Evolutionary conservation across 2,329 filamentous ascomycete species (phyloP), one percentile per base, ranked within the genome.

Genomic region (Bipolaris bicolor): DNA sequence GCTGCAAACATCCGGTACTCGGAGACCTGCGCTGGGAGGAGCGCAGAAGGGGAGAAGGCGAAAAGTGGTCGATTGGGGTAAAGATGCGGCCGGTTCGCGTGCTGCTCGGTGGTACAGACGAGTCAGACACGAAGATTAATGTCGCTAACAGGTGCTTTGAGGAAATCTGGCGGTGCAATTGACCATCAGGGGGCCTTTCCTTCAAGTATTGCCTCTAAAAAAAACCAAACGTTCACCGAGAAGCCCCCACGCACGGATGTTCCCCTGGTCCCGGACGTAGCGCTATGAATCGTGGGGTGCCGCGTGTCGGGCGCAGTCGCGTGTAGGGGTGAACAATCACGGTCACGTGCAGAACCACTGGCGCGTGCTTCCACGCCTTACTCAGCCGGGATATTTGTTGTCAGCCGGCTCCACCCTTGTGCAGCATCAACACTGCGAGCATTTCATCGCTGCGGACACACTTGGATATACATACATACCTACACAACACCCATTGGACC

Each of bases 1-100:
- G 68, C 61, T 68, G 71, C 68, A 68, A 74, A 71, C 54, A 66
- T 75, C 68, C 71, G 71, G 71, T 65, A 20, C 18, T 71, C 68
- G 68, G 70, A 69, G 58, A 51, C 45, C 49, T 44, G 57, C 60
- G 60, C 55, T 46, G 40, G 7, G 43, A 57, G 40, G 16, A 29
- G 22, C 36, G 33, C 39, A 29, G 37, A 37, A 40, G 26, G 46
- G 33, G 55, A 33, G 29, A 56, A 34, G 33, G 40, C 39, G 18
- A 40, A 58, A 26, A 31, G 31, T 45, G 37, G 33, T 40, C 50
- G 33, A 49, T 54, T 24, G 55, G 47, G 33, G 37, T n/a, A 34
- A 29, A 9, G 29, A 10, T 31, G 46, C 55, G 20, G 39, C 15
- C 41, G 18, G 13, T 47, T 47, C 26, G 15, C 36, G 20, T 3